Evolutionary conservation across 768 basidiomycete species (phyloP), one percentile per base, ranked within the genome.

Genomic region (Pleurotus pulmonarius): DNA sequence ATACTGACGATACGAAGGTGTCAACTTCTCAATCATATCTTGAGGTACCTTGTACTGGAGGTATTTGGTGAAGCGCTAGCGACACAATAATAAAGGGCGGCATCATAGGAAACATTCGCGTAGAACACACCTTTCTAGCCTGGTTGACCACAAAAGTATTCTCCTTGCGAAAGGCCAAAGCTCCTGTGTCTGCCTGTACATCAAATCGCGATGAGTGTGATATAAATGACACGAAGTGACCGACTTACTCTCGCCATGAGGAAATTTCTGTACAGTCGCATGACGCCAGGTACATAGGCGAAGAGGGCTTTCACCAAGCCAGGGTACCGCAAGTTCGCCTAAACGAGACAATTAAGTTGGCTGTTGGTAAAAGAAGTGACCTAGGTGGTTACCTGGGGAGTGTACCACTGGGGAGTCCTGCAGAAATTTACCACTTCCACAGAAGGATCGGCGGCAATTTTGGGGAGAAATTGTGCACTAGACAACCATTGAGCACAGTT

Each of bases 391-490:
- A 86, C 84, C 58, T 78, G 76, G 2, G 78, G 77, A 1, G 77
- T 40, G 60, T 73, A 81, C 83, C 84, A 86, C 60, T 82, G 78
- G 16, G 82, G 82, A 40, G 80, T 84, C 49, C 86, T 73, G 58
- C 77, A 80, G 62, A 87, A 83, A 64, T 87, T 82, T 56, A 80
- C 69, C 16, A 86, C 73, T 57, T 78, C 64, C 13, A 79, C 76
- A 5, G 77, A 73, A 8, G 75, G 69, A 58, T 84, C 81, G 41
- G 66, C 63, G 13, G 82, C 71, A 56, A 85, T 82, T 57, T 73
- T 63, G 9, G 83, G 82, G n/a, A 84, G 65, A 45, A 85, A 76
- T 64, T 88, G 86, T 5, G 85, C 82, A 16, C 85, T 86, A 65
- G 38, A 12, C 26, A 9, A 40, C 26, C 25, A 37, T 16, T 41